Percentiles rank a stretch among this genome's conserved stretches.
phyloP scores from a whole-genome alignment of 805 yeast species.

The Lipomyces orientalis region DNA sequence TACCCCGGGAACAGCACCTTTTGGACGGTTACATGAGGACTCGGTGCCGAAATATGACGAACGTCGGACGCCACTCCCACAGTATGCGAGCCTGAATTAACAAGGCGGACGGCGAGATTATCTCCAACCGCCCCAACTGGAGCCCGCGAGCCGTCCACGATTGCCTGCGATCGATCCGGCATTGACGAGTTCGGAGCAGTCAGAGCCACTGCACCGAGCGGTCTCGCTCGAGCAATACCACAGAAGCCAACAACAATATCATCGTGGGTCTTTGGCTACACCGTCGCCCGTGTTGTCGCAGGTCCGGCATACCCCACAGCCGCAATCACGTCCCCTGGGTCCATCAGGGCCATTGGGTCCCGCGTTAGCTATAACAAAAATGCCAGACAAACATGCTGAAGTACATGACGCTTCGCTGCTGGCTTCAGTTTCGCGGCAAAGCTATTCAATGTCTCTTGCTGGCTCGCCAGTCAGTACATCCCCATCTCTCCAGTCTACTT shows the following conservation, averaged over 20 bases:
- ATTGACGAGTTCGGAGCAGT: neutral
- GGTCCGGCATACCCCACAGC: neutral
- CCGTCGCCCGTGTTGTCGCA: neutral
- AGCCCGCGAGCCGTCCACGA: neutral
- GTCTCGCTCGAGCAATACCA: slow-evolving; percentile 2
- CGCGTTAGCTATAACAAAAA: neutral
- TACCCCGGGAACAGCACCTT: neutral
- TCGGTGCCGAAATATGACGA: neutral
- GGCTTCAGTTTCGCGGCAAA: neutral
- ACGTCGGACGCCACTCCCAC: neutral
- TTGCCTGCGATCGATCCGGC: neutral
- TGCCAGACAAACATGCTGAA: neutral
- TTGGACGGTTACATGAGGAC: neutral
- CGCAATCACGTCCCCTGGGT: neutral
- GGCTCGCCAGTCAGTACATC: neutral
- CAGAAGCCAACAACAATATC: slow-evolving; percentile 9
- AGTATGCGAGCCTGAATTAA: neutral
- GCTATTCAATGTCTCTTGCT: neutral
- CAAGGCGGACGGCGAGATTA: neutral
- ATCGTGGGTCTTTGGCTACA: neutral
- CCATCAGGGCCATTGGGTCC: neutral
- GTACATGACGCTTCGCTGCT: neutral
- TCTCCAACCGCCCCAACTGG: neutral
- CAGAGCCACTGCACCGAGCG: neutral
- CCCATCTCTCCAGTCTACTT: neutral